Percentiles rank a stretch among this genome's conserved stretches.
Evolutionary conservation across 331 rosid genomes (phyloP).

Genomic region (Malus hybrid): DNA sequence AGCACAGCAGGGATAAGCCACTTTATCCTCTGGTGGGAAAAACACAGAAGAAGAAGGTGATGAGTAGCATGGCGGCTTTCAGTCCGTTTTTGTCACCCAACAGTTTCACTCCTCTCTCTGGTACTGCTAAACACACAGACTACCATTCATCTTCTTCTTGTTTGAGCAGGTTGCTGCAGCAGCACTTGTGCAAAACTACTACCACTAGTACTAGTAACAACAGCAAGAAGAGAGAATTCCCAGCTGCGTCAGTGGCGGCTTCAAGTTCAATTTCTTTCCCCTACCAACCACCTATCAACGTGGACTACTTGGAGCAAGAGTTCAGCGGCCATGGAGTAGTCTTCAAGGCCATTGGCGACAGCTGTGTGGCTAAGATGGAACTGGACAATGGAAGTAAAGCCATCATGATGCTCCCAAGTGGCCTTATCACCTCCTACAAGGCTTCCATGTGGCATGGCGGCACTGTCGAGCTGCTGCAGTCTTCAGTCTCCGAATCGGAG

Average conservation of each 20-base stretch:
- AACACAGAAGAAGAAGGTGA: too few species aligned
- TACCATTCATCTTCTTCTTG: not conserved
- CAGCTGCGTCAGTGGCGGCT: conserved; percentile 50
- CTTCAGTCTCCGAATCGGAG: conserved; percentile 52
- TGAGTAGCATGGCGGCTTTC: conserved; percentile 23
- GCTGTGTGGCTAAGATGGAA: conserved; percentile 56
- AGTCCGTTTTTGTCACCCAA: conserved; percentile 28
- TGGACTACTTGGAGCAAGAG: conserved; percentile 62
- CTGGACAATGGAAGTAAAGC: conserved; percentile 66
- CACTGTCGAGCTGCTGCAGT: conserved; percentile 63
- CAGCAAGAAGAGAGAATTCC: conserved; percentile 25
- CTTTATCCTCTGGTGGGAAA: not conserved
- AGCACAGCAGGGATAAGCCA: not conserved
- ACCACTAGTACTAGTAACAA: not conserved
- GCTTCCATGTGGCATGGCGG: conserved; percentile 96
- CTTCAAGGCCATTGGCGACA: conserved; percentile 63
- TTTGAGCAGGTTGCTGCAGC: not conserved
- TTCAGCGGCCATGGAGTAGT: conserved; percentile 82
- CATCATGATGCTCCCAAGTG: conserved; percentile 68
- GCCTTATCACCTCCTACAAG: conserved; percentile 75
- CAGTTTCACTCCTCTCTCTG: conserved; percentile 9
- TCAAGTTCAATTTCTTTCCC: conserved; percentile 63
- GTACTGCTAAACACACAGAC: conserved; percentile 10
- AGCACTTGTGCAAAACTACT: not conserved
- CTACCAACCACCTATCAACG: conserved; percentile 55